Evolutionary conservation across 345 rosid genomes (phyloP), one percentile per base, ranked within the genome.

Genomic region (Eutrema yunnanense): DNA sequence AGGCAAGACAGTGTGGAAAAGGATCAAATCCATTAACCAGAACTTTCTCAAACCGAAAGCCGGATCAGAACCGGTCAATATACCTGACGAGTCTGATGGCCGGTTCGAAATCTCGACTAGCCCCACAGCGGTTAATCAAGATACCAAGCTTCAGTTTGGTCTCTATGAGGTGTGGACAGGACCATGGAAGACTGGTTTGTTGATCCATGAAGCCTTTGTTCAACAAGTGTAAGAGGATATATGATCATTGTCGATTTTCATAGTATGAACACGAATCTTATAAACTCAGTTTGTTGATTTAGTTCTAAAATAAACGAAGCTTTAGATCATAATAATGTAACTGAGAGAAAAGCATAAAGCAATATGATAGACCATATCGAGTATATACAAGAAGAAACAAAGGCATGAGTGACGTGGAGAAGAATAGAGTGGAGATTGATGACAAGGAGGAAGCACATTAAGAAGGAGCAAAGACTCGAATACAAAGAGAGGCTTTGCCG

Each of bases 151-250:
- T 33, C 79, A 67, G 69, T 87, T 90, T 53, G 96, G 96, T 13
- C 70, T 90, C 11, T 90, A 90, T 55, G 96, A 90, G 61, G 85
- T 88, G 5, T 84, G 96, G 92, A 81, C 74, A 0, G 90, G 92
- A 8, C 78, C 63, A 67, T 82, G 92, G 90, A 88, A 88, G 82
- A 83, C 85, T 0, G 96, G 92, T 22, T 50, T 90, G 76, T 34
- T 12, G 9, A 82, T 90, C 69, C 84, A 88, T 16, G 5, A 40
- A 12, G 90, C 86, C 34, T 27, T 10, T 13, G 68, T 86, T 40
- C 56, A 27, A 33, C 27, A 47, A 67, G n/a, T 73, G 43, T 51
- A 75, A 52, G 43, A n/a, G 22, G 27, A 51, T 61, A 61, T 30
- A 61, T 30, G 42, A 73, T 55, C 60, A 50, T 52, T 6, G 26